Base-by-base conservation (phyloP, 768 basidiomycete species). In the Nidularia pulvinata region DNA sequence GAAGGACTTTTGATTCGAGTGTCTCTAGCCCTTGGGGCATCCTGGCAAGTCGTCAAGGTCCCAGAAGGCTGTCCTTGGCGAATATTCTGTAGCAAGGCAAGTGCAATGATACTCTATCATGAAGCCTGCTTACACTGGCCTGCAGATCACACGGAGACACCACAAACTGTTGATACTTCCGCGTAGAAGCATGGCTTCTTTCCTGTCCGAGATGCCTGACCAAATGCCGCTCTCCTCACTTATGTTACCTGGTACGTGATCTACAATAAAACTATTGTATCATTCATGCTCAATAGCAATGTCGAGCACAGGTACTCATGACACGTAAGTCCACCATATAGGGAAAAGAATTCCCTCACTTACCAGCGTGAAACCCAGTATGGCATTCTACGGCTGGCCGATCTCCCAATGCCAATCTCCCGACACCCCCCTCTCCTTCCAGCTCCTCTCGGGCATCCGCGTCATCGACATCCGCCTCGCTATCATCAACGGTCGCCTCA, bases 331-430 rank as follows among this genome's bases (percentile, higher is more conserved):
- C 10, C 13, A 25, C 7, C 6, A 9, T 49, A 35, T 9, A 22
- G 10, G 25, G 14, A 9, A 7, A 6, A 5, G 33, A 22, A 16
- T 10, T 6, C 7, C n/a, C 14, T 37, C 42, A 35, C 35, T 45
- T 7, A 10, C 7, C 25, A 7, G 32, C 9, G 43, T 16, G 35
- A 6, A 50, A 44, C 19, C 54, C 63, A 89, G 88, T 4, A 86
- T 93, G 85, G 87, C 92, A 7, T 84, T 92, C 57, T 88, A 93
- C 59, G 89, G 90, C 11, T 91, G 88, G 85, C 90, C 89, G 0
- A 71, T 95, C 36, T 89, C 91, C 0, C 93, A 96, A 65, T 98
- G 95, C 63, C 94, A 97, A 66, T 80, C 82, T 35, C 71, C 72
- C 7, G 64, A 69, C 4, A 87, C 82, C 0, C 81, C 86, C 0